Conservation (phyloP, 306 rosid species). For the Citrullus mucosospermus region DNA sequence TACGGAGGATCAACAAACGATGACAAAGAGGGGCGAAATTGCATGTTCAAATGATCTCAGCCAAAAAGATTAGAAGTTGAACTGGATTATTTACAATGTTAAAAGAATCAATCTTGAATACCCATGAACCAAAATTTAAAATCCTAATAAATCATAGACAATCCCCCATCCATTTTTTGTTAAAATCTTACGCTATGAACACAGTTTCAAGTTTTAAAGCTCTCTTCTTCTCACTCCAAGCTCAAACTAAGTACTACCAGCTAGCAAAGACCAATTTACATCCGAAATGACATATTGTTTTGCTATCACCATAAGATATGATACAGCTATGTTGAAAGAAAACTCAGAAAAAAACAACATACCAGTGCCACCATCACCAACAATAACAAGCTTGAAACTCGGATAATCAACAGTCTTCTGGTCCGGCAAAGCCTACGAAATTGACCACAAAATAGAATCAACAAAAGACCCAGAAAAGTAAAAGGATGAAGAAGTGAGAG, state of each 20-base stretch:
- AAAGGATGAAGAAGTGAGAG: background rate
- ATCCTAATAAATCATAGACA: too few species aligned
- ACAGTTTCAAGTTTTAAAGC: background rate
- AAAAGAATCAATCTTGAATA: background rate
- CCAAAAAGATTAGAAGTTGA: background rate
- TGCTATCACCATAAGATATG: background rate
- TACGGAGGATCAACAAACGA: background rate
- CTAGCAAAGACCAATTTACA: background rate
- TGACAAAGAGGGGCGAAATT: background rate
- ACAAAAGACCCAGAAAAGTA: background rate
- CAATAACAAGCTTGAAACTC: constrained; percentile 70
- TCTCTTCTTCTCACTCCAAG: background rate
- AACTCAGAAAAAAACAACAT: background rate
- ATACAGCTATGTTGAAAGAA: background rate
- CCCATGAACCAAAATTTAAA: background rate
- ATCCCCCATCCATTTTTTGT: background rate
- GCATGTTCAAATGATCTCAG: background rate
- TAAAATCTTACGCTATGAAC: background rate
- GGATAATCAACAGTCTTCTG: constrained; percentile 26
- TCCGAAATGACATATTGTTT: background rate
- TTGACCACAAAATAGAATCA: background rate
- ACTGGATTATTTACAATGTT: background rate
- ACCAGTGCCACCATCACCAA: constrained; percentile 82
- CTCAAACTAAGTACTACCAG: background rate
- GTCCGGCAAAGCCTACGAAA: background rate